These are phyloP conservation scores for Colletotrichum tanaceti DNA, from an alignment of 2,329 filamentous ascomycete species.

Conservation along the genomic window DNA sequence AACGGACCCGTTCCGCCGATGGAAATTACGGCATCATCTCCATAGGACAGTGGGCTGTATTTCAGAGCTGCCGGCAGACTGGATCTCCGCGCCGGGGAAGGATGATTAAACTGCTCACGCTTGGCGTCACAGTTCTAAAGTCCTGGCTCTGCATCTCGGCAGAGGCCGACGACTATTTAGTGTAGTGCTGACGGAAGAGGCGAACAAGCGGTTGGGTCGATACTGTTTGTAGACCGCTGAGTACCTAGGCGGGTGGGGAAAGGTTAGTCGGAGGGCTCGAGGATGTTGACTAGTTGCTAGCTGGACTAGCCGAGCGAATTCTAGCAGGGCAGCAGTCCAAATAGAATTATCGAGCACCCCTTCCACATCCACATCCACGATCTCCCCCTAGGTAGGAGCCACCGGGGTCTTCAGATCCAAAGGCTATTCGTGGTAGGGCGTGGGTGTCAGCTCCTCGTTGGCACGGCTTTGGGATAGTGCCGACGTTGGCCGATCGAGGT, in stretches of 20 bases:
- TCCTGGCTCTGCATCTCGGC: conserved; percentile 25
- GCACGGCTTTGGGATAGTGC: neutral
- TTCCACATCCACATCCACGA: no score
- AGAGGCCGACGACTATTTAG: conserved; percentile 22
- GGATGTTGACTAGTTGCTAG: neutral
- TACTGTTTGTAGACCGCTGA: neutral
- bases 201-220: conserved; percentile 11
- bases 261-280: neutral
- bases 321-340: conserved; percentile 2
- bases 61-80: conserved; percentile 15
- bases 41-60: conserved; percentile 3
- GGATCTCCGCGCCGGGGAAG: neutral
- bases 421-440: no score
- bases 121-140: conserved; percentile 3
- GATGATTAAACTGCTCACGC: neutral
- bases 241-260: neutral
- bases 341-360: conserved; percentile 5
- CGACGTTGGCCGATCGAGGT: neutral
- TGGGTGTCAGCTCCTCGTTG: neutral
- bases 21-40: no score
- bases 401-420: no score
- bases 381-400: no score
- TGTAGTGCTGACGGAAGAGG: conserved; percentile 17
- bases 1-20: neutral
- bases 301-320: neutral